These are phyloP conservation scores for Podospora tetraspora DNA, from an alignment of 495 filamentous ascomycete species.

Conservation along the genomic window DNA sequence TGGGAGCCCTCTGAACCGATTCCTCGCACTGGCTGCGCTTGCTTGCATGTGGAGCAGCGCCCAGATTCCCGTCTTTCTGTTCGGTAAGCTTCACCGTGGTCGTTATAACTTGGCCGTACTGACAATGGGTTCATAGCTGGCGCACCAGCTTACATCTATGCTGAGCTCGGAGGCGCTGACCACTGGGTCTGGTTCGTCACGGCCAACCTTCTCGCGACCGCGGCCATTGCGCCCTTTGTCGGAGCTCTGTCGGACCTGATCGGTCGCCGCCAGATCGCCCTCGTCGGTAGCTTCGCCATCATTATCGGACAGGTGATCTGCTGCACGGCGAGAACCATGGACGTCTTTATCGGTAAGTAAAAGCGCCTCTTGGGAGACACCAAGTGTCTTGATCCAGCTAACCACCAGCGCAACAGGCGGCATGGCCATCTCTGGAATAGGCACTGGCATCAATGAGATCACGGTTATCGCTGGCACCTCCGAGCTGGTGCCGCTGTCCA, in stretches of 20 bases:
- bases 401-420: slow-evolving; percentile 20
- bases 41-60: slow-evolving; percentile 29
- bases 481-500: slow-evolving; percentile 62
- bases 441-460: slow-evolving; percentile 24
- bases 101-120: neutral
- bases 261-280: slow-evolving; percentile 62
- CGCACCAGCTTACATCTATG: slow-evolving; percentile 47
- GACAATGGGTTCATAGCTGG: slow-evolving; percentile 11
- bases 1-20: slow-evolving; percentile 1
- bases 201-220: slow-evolving; percentile 60
- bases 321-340: slow-evolving; percentile 60
- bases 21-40: slow-evolving; percentile 23
- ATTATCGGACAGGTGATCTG: slow-evolving; percentile 63
- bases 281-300: slow-evolving; percentile 54
- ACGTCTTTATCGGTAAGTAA: slow-evolving; percentile 58
- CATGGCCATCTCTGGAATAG: slow-evolving; percentile 13
- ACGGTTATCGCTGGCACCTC: slow-evolving; percentile 48
- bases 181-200: slow-evolving; percentile 72
- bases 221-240: slow-evolving; percentile 67
- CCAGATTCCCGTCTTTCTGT: slow-evolving; percentile 27
- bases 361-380: neutral
- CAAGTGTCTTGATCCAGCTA: neutral
- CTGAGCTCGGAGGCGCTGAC: slow-evolving; percentile 58
- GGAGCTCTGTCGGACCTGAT: slow-evolving; percentile 65
- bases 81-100: slow-evolving; percentile 15